Base-by-base conservation (phyloP, 2,329 filamentous ascomycete species). In the Coniochaeta sp. region DNA sequence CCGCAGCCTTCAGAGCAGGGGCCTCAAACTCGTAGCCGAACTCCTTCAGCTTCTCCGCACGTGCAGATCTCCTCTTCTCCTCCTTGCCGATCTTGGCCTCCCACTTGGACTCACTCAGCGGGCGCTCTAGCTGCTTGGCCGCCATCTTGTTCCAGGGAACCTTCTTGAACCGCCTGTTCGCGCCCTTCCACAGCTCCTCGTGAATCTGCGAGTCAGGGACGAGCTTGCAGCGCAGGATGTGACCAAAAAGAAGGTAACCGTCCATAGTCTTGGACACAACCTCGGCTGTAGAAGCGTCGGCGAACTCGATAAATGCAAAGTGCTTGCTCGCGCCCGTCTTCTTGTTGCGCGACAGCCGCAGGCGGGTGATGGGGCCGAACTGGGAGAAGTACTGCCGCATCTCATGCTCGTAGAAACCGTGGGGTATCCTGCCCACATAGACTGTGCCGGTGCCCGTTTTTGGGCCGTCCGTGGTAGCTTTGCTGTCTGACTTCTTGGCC, bases 251-350 rank as follows among this genome's bases (percentile, higher is more conserved):
- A 43, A 98, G 85, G 76, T 99, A 99, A 77, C 93, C 96, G 80
- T 97, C 86, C 95, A 99, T 99, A 24, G 95, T 96, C 77, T 92
- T 90, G 57, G 91, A 89, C 33, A 96, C 93, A 67, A 98, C 92
- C 68, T 91, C 89, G 43, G 95, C 93, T n/a, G 83, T 84, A 65
- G 75, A 77, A 57, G 92, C 90, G 61, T 91, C 88, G 36, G 81
- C 78, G 70, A 99, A 99, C 76, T 99, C 91, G 70, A 99, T 83
- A 74, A 97, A 99, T 34, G 91, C 95, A 71, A 89, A 96, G 79
- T 98, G 95, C 79, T 95, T 96, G 72, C 89, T 92, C 61, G 86
- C 86, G 60, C 95, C 95, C 1, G 93, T 98, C 74, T 89, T 89
- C 76, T 90, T 91, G 81, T 96, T 98, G 68, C 95, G 89, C 31